Conservation (phyloP, 192 early-diverging fungal genomes). For the Phycomyces nitens region DNA sequence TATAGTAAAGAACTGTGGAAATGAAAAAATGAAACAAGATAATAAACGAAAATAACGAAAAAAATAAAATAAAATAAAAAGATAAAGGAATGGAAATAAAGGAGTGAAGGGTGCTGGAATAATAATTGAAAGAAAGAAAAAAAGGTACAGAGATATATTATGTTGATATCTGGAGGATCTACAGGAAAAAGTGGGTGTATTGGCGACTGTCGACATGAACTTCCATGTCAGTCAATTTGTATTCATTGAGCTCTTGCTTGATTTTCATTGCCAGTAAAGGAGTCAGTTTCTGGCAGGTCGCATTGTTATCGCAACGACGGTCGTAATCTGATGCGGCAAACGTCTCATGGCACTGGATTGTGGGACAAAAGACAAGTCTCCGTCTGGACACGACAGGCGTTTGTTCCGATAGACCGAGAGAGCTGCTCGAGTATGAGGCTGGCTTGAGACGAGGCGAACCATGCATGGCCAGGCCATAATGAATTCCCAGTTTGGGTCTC, state of each 20-base stretch:
- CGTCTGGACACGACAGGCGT: conserved; percentile 27
- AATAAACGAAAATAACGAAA: not conserved
- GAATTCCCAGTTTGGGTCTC: not conserved
- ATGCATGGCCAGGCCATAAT: conserved; percentile 14
- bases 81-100: not conserved
- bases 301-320: conserved; percentile 75
- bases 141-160: too few species aligned
- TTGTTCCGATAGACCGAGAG: conserved; percentile 19
- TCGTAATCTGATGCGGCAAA: conserved; percentile 80
- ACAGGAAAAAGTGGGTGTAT: conserved; percentile 73
- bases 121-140: too few species aligned
- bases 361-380: conserved; percentile 46
- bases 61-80: not conserved
- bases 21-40: not conserved
- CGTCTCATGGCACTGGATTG: conserved; percentile 62
- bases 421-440: conserved; percentile 14
- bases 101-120: not conserved
- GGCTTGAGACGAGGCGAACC: conserved; percentile 23
- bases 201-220: conserved; percentile 76
- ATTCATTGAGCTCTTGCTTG: conserved; percentile 92
- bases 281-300: conserved; percentile 81
- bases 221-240: conserved; percentile 88
- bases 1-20: too few species aligned
- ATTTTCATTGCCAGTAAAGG: conserved; percentile 82
- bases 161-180: conserved; percentile 4